Evolutionary conservation across 2,329 filamentous ascomycete genomes (phyloP).

Genomic region (Reticulascus tulasneorum): DNA sequence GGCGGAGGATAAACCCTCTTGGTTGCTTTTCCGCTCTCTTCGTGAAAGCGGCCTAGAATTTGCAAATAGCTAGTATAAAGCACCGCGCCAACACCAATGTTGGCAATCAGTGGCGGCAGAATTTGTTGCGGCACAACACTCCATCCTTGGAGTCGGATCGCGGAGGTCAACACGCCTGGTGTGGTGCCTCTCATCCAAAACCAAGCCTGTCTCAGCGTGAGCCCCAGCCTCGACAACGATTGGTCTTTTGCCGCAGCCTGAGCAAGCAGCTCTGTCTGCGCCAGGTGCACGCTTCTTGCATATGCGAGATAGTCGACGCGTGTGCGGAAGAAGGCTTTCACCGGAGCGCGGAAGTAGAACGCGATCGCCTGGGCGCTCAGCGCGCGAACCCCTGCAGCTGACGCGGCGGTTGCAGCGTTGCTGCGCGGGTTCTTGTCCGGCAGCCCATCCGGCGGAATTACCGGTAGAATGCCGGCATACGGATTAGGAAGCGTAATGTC

Average conservation of each 20-base stretch:
- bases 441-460: slow-evolving; percentile 35
- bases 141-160: slow-evolving; percentile 69
- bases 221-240: slow-evolving; percentile 24
- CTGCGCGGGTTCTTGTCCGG: slow-evolving; percentile 45
- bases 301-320: slow-evolving; percentile 77
- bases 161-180: slow-evolving; percentile 64
- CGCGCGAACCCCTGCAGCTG: slow-evolving; percentile 79
- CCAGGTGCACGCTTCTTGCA: slow-evolving; percentile 48
- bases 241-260: slow-evolving; percentile 31
- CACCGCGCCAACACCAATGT: slow-evolving; percentile 69
- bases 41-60: slow-evolving; percentile 61
- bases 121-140: slow-evolving; percentile 70
- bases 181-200: slow-evolving; percentile 59
- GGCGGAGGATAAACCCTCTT: slow-evolving; percentile 70
- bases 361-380: slow-evolving; percentile 78
- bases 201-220: slow-evolving; percentile 37
- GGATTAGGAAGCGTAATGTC: slow-evolving; percentile 9
- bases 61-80: slow-evolving; percentile 74
- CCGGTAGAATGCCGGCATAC: slow-evolving; percentile 39
- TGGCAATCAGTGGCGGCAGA: slow-evolving; percentile 71
- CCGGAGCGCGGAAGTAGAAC: slow-evolving; percentile 88
- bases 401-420: slow-evolving; percentile 66
- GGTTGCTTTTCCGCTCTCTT: slow-evolving; percentile 51
- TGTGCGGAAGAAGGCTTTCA: slow-evolving; percentile 89
- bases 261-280: slow-evolving; percentile 34